Base-by-base conservation (phyloP, 2,329 filamentous ascomycete species). In the Scleromitrula shiraiana region DNA sequence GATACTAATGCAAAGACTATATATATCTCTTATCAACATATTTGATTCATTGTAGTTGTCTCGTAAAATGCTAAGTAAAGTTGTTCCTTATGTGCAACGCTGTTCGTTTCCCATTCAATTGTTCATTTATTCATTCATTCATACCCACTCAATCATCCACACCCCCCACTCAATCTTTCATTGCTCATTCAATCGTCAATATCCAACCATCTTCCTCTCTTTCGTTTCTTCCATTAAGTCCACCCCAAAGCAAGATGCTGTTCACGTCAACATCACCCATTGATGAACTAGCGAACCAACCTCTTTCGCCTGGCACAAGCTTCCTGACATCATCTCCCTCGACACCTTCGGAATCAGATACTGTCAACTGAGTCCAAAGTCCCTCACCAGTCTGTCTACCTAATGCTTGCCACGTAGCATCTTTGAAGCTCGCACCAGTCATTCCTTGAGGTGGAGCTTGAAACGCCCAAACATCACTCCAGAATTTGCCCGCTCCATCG, bases 151-250 rank as follows among this genome's bases (percentile, higher is more conserved):
- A n/a, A n/a, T 12, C 12, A 29, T 29, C 26, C 26, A 29, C 26
- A 12, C 7, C 26, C 2, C 27, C 22, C n/a, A 22, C 14, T 22
- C 37, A 23, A 10, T 19, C 19, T 32, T 23, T 3, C 33, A 7
- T 2, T 19, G 8, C 26, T 56, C 30, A 62, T 49, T 68, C 71
- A 50, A 83, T 65, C 50, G 76, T 71, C 57, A 85, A 65, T 40
- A 84, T 77, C 80, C 80, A 85, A 2, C 76, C 80, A 62, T 84
- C 80, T 30, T 73, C 76, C 37, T 80, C 60, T 38, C 75, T 67
- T 56, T 66, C 63, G 53, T 77, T 76, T 15, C 67, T 65, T 32
- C 71, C 72, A 37, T 70, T 68, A 48, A 82, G 44, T 1, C 81
- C 81, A 29, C 82, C 82, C 68, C 77, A 80, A 9, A 85, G 56